phyloP scores from a whole-genome alignment of 2,329 filamentous ascomycete species.

The Meredithiella fracta region DNA sequence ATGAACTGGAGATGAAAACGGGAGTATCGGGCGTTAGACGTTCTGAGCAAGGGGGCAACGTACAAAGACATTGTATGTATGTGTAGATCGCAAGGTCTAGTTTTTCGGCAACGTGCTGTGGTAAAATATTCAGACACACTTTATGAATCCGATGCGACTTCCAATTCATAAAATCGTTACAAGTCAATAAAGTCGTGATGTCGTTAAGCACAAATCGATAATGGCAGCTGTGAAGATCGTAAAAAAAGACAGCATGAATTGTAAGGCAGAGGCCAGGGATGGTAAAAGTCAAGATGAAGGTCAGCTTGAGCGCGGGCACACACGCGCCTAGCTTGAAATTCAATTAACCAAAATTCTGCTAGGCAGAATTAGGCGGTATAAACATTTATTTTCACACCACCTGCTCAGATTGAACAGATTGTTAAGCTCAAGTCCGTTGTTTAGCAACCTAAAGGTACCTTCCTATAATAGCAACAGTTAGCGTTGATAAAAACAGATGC shows the following conservation, averaged over 20 bases:
- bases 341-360: slow-evolving; percentile 7
- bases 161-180: not conserved
- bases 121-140: not conserved
- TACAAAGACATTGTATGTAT: not conserved
- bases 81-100: not conserved
- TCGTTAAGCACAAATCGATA: not conserved
- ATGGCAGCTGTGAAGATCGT: not conserved
- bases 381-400: not conserved
- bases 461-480: no score
- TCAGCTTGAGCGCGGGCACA: not conserved
- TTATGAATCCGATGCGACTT: not conserved
- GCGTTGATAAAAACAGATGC: no score
- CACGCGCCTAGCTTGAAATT: not conserved
- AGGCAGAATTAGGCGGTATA: slow-evolving; percentile 1
- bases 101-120: not conserved
- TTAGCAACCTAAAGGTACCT: no score
- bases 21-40: no score
- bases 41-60: not conserved
- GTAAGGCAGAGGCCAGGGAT: not conserved
- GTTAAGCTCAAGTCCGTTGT: not conserved
- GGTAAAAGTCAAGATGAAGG: not conserved
- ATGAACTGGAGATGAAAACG: no score
- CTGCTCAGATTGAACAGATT: not conserved
- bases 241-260: not conserved
- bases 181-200: not conserved